Evolutionary conservation across 352 stramenopile genomes (phyloP), one percentile per base, ranked within the genome.

Genomic region (Globisporangium irregulare): DNA sequence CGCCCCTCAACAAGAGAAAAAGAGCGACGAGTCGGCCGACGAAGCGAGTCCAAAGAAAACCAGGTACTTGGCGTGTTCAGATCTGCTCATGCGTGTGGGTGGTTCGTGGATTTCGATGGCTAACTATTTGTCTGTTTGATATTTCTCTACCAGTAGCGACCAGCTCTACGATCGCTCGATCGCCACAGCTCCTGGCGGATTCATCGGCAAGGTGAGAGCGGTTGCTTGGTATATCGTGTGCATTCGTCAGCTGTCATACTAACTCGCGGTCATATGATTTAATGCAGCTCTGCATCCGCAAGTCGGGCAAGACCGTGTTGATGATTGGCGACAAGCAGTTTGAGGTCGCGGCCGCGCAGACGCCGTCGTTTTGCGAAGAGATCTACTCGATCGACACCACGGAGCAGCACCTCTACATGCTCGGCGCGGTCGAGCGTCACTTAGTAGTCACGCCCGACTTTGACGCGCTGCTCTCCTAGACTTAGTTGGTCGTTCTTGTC

Each of bases 241-340:
- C 27, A 12, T 53, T 6, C 14, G 6, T 22, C 3, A 38, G 56
- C n/a, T 64, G 32, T 12, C n/a, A 3, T 25, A 29, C 61, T 43
- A 12, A 56, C 27, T 48, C 12, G 36, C 50, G 61, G 22, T 46
- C 9, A 14, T 36, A 2, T 63, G 14, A 24, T 58, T 15, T 51
- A 12, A 9, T 27, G 55, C 59, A 94, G 84, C 82, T 95, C 32
- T 89, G 84, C 38, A 89, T 95, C 66, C 86, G 90, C 68, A 89
- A 89, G 72, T 95, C 88, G 3, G 88, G 88, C 64, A 94, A 93
- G 76, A 89, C 87, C 27, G 84, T 95, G 73, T 71, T 95, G 1
- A 83, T 95, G 77, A 82, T 95, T 36, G 85, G 86, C 25, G 88
- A 93, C 79, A 95, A 94, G 75, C 84, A 88, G 56, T 95, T 95